Base-by-base conservation (phyloP, 2,329 filamentous ascomycete species). In the Dactylellina parvicollis region DNA sequence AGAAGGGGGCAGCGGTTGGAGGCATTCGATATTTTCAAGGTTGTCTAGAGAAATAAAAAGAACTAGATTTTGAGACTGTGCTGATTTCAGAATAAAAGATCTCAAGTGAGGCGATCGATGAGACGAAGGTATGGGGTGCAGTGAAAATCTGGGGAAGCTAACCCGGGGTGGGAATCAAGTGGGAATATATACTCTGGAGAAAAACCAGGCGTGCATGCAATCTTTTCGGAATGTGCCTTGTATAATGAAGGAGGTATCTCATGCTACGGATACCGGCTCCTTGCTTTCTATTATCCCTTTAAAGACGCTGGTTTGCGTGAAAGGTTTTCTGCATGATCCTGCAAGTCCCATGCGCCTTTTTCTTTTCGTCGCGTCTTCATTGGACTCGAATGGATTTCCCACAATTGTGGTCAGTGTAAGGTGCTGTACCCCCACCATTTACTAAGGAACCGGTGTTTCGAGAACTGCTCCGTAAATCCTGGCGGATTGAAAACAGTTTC, bases 101-200 rank as follows among this genome's bases (percentile, higher is more conserved):
- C 22, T 22, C n/a, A 16, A 42, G 52, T 7, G 42, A 44, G 24
- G 30, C 5, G 40, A 50, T 38, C 46, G 42, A 16, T 59, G 22
- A 34, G 32, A 36, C 52, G 34, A 49, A 66, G 57, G 4, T 60
- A 59, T 60, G 52, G 50, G 67, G 54, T 73, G 60, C 69, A 73
- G 60, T 50, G 54, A 73, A 73, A 66, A 73, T 61, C 60, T 60
- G 60, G 69, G 69, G 69, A 66, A 67, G 50, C 50, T 66, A 57
- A 55, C 52, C 60, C 69, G 47, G 22, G 55, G 60, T 67, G 60
- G 55, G 49, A 16, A 34, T 20, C 28, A 42, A 28, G 22, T 18
- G 26, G 49, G 26, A 57, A 56, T 72, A 73, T 55, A 73, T 50
- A 57, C 30, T n/a, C 16, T 18, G 36, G 26, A 54, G 22, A n/a